Base-by-base conservation (phyloP, 495 filamentous ascomycete species). In the Sordaria brevicollis region DNA sequence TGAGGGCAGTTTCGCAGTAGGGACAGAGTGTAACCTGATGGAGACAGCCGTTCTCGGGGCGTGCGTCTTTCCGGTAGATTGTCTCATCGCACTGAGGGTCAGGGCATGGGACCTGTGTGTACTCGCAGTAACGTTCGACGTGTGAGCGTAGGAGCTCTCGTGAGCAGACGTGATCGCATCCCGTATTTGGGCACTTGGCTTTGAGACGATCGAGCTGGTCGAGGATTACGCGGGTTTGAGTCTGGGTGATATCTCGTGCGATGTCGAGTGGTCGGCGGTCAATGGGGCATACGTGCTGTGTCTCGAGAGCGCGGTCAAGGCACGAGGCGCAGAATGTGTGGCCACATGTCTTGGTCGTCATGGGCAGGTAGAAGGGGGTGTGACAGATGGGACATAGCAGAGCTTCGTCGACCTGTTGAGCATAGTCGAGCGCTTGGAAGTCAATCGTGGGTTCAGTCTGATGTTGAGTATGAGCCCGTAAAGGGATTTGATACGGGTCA, bases 361-460 rank as follows among this genome's bases (percentile, higher is more conserved):
- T 83, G 0, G 93, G 92, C 17, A 87, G 79, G 38, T 92, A 81
- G 67, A 93, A 90, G 13, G 93, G 87, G 34, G 87, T 88, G 71
- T 89, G 90, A 77, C 93, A 97, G 68, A 97, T 93, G 9, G 92
- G 86, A 72, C 93, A 97, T 79, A 92, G 86, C 19, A 96, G 86
- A 71, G 93, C 92, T 71, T 89, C 86, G 78, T 96, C 93, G 70
- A 90, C 86, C 35, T 80, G 76, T 25, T 83, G 84, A 67, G 89
- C 83, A 78, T 94, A 92, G 38, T 93, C 91, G 69, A 96, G 83
- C 21, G 83, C 76, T 69, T 90, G 86, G 67, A 93, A 81, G 76
- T 96, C 92, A 33, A 87, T 69, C 6, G 43, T 36, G 3, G 4
- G 71, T 9, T 41, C 38, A 29, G 35, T 43, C 34, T 54, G 69